Evolutionary conservation across 371 early-diverging fungal species (phyloP), one percentile per base, ranked within the genome.

Genomic region (Rhizopus stolonifer): DNA sequence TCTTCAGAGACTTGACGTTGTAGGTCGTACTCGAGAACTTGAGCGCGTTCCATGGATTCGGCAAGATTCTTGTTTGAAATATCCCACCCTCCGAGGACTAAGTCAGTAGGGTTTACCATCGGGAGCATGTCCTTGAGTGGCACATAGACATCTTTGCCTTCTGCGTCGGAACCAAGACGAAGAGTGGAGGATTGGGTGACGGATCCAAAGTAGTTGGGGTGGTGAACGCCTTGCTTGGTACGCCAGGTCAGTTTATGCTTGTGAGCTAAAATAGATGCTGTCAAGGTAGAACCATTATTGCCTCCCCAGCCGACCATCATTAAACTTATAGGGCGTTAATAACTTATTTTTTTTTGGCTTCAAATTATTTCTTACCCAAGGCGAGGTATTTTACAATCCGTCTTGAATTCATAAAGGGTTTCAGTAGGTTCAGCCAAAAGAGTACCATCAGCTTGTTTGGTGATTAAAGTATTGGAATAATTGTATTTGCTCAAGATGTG

Each of bases 271-370:
- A 96, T 90, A 67, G 94, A 86, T 21, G 98, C 98, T 45, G 95
- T 95, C 59, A 95, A 69, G 49, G 98, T 98, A 54, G 95, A 90
- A 47, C 96, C 98, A 77, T 98, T 98, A 88, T 98, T 98, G 58
- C 98, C 98, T 64, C 96, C 96, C 94, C 93, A 94, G 29, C 98
- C 98, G 61, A 98, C 96, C 78, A 98, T 86, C 96, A 98, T 94
- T 51, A 98, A 75, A 67, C 97, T 90, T 45, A 43, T 24, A n/a
- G 14, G 8, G 10, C n/a, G n/a, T 17, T 10, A 13, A 26, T 11
- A n/a, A n/a, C n/a, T n/a, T 32, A 19, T n/a, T 15, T 22, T 46
- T 36, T n/a, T 46, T 11, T 7, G 22, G 32, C 25, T 22, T 9
- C 3, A 52, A 36, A 32, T 11, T 29, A 9, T 29, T 29, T 36